Conservation (phyloP, 805 yeast genomes). For the Candida patagonica region DNA sequence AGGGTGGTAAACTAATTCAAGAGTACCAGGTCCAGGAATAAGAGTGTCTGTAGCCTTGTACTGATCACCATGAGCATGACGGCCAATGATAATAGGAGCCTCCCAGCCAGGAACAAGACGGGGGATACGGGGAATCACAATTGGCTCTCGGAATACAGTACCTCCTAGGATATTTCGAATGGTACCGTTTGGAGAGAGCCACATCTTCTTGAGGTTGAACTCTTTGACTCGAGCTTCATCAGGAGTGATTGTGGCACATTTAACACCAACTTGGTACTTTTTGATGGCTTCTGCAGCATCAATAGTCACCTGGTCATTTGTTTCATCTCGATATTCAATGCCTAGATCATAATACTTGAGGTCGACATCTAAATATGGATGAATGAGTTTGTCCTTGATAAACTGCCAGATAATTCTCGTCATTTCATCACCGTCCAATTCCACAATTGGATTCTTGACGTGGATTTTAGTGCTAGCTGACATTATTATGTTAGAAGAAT, state of each 20-base stretch:
- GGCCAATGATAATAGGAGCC: conserved; percentile 90
- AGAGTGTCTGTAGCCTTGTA: conserved; percentile 86
- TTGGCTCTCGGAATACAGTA: conserved; percentile 94
- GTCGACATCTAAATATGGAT: conserved; percentile 79
- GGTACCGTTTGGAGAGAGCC: conserved; percentile 96
- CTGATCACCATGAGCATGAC: conserved; percentile 97
- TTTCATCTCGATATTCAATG: conserved; percentile 75
- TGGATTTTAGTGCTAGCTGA: conserved; percentile 42
- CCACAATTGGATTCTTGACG: conserved; percentile 85
- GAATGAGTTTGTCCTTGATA: conserved; percentile 76
- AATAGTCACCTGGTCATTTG: conserved; percentile 78
- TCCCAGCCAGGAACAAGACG: conserved; percentile 88
- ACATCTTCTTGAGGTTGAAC: conserved; percentile 86
- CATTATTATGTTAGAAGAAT: no score
- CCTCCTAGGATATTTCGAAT: conserved; percentile 94
- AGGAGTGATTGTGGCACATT: conserved; percentile 98
- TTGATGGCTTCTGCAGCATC: conserved; percentile 88
- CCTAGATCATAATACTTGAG: conserved; percentile 88
- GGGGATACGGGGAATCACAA: conserved; percentile 82
- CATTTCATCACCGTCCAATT: conserved; percentile 97
- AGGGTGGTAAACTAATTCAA: conserved; percentile 71
- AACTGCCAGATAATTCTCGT: conserved; percentile 93
- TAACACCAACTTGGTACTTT: conserved; percentile 86
- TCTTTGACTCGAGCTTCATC: conserved; percentile 86
- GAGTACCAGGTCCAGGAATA: conserved; percentile 68